Base-by-base conservation (phyloP, 352 stramenopile species). In the Pythium guiyangense region DNA sequence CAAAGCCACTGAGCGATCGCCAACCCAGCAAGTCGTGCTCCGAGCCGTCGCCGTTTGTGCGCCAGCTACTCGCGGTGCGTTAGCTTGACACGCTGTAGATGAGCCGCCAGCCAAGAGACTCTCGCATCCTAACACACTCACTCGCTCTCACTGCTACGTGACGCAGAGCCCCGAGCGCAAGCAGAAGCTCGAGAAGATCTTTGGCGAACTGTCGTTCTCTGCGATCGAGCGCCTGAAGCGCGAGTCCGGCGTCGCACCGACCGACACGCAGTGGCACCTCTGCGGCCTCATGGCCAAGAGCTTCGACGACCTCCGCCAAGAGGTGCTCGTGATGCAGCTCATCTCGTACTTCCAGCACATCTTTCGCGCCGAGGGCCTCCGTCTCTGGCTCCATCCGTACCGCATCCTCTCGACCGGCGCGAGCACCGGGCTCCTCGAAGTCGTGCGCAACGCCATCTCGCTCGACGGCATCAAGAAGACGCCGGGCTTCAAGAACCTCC, bases 281-380 rank as follows among this genome's bases (percentile, higher is more conserved):
- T 65, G 79, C 31, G 77, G 79, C 25, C 79, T 98, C 31, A 99
- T 99, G 71, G 87, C 98, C 31, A 99, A 93, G 79, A 98, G 91
- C 50, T 97, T 97, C 66, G 97, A 99, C 72, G 96, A 99, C 62
- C 69, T 99, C 50, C 78, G 96, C 5, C 97, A 99, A 67, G 96
- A 99, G 75, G 92, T 97, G 42, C 95, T 98, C 61, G 92, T 98
- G 6, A 97, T 99, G 87, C 95, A 99, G 68, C 76, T 99, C 20
- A 98, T 99, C 52, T 85, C 90, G 49, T 89, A 97, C 55, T 98
- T 97, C 52, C 74, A 96, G 46, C 84, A 97, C 44, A 96, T 98
- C 60, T 99, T 98, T 63, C 65, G 86, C 52, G 81, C 86, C 54
- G 92, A 96, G 26, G 74, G 87, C 25, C 63, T 99, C 17, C 79